Conservation (phyloP, 83 land plant species). For the Thuja plicata region DNA sequence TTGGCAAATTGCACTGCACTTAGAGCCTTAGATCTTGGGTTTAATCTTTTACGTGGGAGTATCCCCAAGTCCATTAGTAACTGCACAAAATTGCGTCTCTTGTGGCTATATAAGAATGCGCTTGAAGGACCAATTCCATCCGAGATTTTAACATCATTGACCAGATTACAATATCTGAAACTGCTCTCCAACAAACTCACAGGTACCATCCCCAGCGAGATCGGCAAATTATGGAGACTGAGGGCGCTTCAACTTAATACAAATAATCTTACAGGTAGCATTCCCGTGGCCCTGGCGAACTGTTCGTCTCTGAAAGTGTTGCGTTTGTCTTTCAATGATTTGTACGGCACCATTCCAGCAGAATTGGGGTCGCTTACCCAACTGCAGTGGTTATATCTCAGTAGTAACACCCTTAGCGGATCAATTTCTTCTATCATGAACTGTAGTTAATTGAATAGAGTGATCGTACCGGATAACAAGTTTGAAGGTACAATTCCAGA, state of each 20-base stretch:
- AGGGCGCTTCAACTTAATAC: too few relatives aligned
- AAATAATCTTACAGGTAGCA: neutral
- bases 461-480: constrained; percentile 19
- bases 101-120: too few relatives aligned
- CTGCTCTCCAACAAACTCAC: too few relatives aligned
- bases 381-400: neutral
- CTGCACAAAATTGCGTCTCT: too few relatives aligned
- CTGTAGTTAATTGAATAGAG: neutral
- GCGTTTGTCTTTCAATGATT: constrained; percentile 23
- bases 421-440: constrained; percentile 25
- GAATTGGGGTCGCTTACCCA: neutral
- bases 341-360: constrained; percentile 28
- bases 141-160: too few relatives aligned
- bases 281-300: too few relatives aligned
- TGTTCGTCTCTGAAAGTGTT: constrained; percentile 13
- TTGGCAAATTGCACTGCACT: neutral
- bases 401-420: constrained; percentile 14
- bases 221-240: constrained; percentile 14
- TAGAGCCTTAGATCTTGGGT: neutral
- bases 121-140: too few relatives aligned
- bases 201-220: neutral
- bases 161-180: too few relatives aligned
- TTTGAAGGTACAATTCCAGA: constrained; percentile 27
- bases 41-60: neutral
- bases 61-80: neutral